Conservation (phyloP, 108 stramenopile genomes). For the Nannochloropsis gaditana region DNA sequence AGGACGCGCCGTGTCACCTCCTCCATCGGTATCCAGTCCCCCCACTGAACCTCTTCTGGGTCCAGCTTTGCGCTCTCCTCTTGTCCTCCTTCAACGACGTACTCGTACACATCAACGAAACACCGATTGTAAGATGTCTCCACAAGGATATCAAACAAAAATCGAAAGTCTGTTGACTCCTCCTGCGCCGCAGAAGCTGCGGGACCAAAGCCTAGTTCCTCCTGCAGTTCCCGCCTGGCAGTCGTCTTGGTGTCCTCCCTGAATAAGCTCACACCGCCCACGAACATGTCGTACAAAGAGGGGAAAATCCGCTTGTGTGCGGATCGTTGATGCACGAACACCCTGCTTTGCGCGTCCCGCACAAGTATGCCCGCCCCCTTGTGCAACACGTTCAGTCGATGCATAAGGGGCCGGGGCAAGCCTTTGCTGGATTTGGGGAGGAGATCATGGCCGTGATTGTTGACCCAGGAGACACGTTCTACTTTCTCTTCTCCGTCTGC, state of each 20-base stretch:
- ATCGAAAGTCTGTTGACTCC: neutral
- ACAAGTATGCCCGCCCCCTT: constrained; percentile 30
- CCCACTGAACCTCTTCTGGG: constrained; percentile 30
- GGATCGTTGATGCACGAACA: constrained; percentile 30
- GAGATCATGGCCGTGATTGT: constrained; percentile 25
- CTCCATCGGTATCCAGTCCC: constrained; percentile 27
- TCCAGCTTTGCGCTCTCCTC: neutral
- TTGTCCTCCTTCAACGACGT: neutral
- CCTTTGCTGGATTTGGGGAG: neutral
- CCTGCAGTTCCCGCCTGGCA: constrained; percentile 28
- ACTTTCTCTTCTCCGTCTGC: constrained; percentile 13
- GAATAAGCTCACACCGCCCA: constrained; percentile 29
- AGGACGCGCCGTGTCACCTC: constrained; percentile 27
- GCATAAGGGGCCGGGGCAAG: constrained; percentile 26
- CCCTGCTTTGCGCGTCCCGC: constrained; percentile 18
- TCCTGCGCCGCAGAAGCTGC: neutral
- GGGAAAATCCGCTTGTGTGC: constrained; percentile 33
- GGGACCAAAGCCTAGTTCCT: constrained; percentile 27
- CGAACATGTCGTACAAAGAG: constrained; percentile 40
- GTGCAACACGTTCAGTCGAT: constrained; percentile 28
- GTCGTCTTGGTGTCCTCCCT: constrained; percentile 18
- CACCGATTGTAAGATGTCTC: constrained; percentile 30
- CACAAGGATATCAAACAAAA: constrained; percentile 21
- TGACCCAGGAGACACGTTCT: constrained; percentile 31
- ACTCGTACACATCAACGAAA: constrained; percentile 33